Conservation (phyloP, 2,329 filamentous ascomycete genomes). For the Pleomassaria siparia region DNA sequence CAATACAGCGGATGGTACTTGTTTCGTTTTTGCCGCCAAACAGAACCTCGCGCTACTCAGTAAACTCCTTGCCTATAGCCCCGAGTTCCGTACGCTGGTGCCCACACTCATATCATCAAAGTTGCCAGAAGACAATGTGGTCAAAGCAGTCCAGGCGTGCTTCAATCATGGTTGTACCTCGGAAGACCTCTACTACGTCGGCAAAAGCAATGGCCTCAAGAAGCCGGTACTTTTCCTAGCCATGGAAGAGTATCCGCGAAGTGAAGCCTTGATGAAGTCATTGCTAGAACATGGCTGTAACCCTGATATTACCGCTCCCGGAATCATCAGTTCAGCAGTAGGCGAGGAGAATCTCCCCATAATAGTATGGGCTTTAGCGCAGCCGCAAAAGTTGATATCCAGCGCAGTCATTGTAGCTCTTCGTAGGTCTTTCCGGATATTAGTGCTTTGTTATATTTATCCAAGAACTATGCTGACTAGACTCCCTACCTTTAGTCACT, state of each 20-base stretch:
- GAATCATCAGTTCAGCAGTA: constrained; percentile 50
- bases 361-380: constrained; percentile 62
- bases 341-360: constrained; percentile 60
- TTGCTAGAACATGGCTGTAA: constrained; percentile 31
- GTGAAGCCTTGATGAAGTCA: constrained; percentile 19
- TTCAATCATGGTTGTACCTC: constrained; percentile 51
- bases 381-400: constrained; percentile 65
- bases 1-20: constrained; percentile 32
- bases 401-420: constrained; percentile 60
- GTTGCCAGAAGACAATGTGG: constrained; percentile 48
- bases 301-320: constrained; percentile 46
- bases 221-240: constrained; percentile 26
- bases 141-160: constrained; percentile 55
- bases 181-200: constrained; percentile 22
- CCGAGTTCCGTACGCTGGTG: constrained; percentile 56
- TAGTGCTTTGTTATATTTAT: too few species aligned
- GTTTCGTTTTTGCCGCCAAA: constrained; percentile 34
- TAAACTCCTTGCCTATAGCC: constrained; percentile 44
- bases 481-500: too few species aligned
- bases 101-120: constrained; percentile 58
- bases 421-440: too few species aligned
- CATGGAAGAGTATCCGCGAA: constrained; percentile 29
- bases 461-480: too few species aligned
- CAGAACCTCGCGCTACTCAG: constrained; percentile 21
- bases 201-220: constrained; percentile 9